Base-by-base conservation (phyloP, 768 basidiomycete species). In the Gloeostereum incarnatum region DNA sequence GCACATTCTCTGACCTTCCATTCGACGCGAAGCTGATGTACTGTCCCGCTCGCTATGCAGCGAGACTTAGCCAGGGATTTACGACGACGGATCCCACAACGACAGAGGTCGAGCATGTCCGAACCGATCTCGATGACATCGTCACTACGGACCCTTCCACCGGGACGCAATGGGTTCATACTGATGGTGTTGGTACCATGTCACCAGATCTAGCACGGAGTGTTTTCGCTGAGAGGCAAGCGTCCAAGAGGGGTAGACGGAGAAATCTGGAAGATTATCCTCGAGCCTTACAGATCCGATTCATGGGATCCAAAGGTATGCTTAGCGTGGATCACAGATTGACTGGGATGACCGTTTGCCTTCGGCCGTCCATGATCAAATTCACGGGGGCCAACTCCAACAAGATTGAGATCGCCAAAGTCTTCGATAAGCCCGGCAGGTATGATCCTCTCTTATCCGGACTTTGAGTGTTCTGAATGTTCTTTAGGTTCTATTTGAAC, bases 11-110 rank as follows among this genome's bases (percentile, higher is more conserved):
- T 7, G 56, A 63, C 30, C 57, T 73, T 2, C 25, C 46, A 8
- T 69, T 66, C 22, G 77, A 79, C 46, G 48, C 42, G 9, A 47
- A 49, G 0, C 59, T 83, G 6, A 71, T 67, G n/a, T 59, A 55
- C 35, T 81, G 78, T 43, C 81, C 81, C 3, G 79, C 81, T 16
- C 66, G 81, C 38, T 82, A 78, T 53, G 83, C 71, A 0, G 84
- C 84, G 3, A 63, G 84, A 13, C 65, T 86, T 22, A 78, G 80
- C 4, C 81, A 78, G 50, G 80, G 79, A 0, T 87, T 86, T 53
- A 84, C 82, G 1, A 71, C 81, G 1, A 87, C 83, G 0, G 80
- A 85, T 44, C 38, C 42, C 4, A 72, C 75, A 3, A 50, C 73
- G 22, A 54, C 72, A 10, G 45, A 58, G 14, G 49, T 67, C 0